Percentiles rank a stretch among this genome's conserved stretches.
Conservation (phyloP, 257 asterid species). For the Plectranthus barbatus region DNA sequence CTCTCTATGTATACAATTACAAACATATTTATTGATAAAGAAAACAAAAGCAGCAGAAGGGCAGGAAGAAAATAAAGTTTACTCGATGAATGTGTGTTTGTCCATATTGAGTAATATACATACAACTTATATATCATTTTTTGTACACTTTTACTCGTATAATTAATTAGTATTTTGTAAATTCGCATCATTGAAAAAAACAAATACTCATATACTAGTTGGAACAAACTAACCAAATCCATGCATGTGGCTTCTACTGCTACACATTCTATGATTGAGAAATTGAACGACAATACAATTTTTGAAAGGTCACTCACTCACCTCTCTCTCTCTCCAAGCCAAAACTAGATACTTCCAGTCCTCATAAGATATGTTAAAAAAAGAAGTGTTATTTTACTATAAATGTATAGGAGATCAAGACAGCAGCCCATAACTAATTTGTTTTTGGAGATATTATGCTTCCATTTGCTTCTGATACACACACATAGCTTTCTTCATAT, state of each 20-base stretch:
- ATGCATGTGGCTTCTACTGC: not conserved
- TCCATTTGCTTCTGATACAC: not conserved
- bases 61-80: not conserved
- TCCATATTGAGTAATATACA: not conserved
- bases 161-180: too few relatives aligned
- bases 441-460: not conserved
- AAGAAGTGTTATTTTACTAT: not conserved
- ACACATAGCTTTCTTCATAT: not conserved
- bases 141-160: too few relatives aligned
- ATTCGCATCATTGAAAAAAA: too few relatives aligned
- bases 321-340: not conserved
- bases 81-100: constrained; percentile 5
- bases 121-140: too few relatives aligned
- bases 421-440: not conserved
- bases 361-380: not conserved
- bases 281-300: constrained; percentile 6
- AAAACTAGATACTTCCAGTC: not conserved
- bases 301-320: not conserved
- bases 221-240: too few relatives aligned
- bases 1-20: too few relatives aligned
- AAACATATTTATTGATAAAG: too few relatives aligned
- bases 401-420: not conserved
- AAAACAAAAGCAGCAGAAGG: not conserved
- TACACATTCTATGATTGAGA: not conserved
- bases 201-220: too few relatives aligned